phyloP scores from a whole-genome alignment of 2,329 filamentous ascomycete species.

The Diaporthe amygdali region DNA sequence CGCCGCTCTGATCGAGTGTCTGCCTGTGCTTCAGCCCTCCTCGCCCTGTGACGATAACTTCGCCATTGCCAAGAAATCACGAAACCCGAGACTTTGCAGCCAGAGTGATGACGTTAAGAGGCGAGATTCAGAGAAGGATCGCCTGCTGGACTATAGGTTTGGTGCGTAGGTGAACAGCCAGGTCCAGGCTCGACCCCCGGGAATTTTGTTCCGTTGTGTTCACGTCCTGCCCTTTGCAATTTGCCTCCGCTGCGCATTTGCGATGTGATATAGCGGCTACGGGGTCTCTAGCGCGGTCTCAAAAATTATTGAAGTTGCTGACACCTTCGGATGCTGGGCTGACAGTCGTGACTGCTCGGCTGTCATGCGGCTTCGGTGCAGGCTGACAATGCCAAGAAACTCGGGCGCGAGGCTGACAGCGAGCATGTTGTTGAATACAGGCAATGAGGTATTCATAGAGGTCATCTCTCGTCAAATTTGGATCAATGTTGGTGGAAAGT shows the following conservation, averaged over 20 bases:
- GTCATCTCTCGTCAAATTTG: not conserved
- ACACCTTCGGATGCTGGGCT: not conserved
- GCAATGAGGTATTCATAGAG: not conserved
- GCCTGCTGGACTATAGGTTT: not conserved
- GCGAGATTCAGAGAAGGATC: not conserved
- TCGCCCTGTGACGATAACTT: not conserved
- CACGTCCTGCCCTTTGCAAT: not conserved
- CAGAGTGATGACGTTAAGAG: not conserved
- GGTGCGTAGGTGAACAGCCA: not conserved
- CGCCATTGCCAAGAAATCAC: not conserved
- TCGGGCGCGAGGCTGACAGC: not conserved
- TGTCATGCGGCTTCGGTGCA: not conserved
- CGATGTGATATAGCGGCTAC: not conserved
- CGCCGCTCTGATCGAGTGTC: not conserved
- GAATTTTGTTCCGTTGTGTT: not conserved
- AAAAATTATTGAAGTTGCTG: not conserved
- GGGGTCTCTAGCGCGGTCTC: no score
- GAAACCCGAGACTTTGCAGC: not conserved
- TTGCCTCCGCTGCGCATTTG: not conserved
- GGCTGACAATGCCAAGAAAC: not conserved
- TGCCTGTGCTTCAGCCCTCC: no score
- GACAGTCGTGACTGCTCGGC: not conserved
- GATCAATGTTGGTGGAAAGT: no score
- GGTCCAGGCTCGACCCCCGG: not conserved
- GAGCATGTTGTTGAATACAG: no score